Conservation (phyloP, 257 asterid genomes). For the Linaria vulgaris region DNA sequence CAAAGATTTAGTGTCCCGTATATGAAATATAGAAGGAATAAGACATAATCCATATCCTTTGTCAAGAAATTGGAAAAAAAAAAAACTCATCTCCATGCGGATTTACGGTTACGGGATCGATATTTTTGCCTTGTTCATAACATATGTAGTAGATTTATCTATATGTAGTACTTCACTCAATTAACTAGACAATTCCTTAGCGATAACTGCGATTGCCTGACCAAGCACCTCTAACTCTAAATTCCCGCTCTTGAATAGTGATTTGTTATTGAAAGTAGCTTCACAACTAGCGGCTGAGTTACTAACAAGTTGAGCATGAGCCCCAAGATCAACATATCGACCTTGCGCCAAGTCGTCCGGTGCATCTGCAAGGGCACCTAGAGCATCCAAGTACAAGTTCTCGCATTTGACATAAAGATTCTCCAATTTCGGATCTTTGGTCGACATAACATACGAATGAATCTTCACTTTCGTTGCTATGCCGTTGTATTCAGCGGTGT, state of each 20-base stretch:
- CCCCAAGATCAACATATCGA: neutral
- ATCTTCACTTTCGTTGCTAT: neutral
- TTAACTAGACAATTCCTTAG: neutral
- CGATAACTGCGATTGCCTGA: slow-evolving; percentile 26
- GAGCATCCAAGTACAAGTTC: slow-evolving; percentile 6
- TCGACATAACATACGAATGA: neutral
- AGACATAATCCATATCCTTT: too few relatives aligned
- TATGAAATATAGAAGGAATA: too few relatives aligned
- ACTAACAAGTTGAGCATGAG: slow-evolving; percentile 2
- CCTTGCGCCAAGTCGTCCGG: neutral
- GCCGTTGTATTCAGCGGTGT: slow-evolving; percentile 6
- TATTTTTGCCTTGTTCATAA: too few relatives aligned
- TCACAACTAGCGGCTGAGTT: slow-evolving; percentile 6
- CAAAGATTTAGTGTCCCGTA: too few relatives aligned
- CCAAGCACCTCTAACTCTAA: slow-evolving; percentile 15
- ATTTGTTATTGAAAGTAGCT: neutral
- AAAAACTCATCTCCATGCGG: too few relatives aligned
- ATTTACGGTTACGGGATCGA: too few relatives aligned
- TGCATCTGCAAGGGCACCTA: slow-evolving; percentile 9
- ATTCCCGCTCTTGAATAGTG: neutral
- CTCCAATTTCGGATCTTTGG: neutral
- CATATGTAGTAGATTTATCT: too few relatives aligned
- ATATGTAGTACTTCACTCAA: neutral
- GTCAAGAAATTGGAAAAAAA: too few relatives aligned
- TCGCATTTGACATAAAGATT: slow-evolving; percentile 7